A percentile compares a stretch with the other conserved stretches of the same genome.
These are phyloP conservation scores for Mycena citricolor DNA, from an alignment of 1,284 basidiomycete genomes.

Conservation along the genomic window DNA sequence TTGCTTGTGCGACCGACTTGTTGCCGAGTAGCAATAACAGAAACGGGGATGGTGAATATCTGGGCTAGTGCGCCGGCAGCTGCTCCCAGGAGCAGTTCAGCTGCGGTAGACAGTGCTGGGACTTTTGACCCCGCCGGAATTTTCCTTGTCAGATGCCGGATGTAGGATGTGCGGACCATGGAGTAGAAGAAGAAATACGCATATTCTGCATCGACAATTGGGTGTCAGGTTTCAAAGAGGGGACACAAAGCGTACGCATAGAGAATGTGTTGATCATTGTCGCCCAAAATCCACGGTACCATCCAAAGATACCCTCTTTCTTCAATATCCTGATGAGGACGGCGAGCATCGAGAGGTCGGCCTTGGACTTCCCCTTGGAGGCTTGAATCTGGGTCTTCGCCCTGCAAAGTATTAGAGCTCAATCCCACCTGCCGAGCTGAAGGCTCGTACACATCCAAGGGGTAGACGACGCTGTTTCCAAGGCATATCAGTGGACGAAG, in stretches of 20 bases:
- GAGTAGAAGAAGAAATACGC: conserved; percentile 99
- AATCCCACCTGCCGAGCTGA: neutral
- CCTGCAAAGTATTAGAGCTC: conserved; percentile 39
- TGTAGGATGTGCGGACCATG: conserved; percentile 81
- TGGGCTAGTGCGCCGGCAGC: conserved; percentile 93
- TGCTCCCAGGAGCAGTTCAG: conserved; percentile 88
- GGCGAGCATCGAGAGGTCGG: conserved; percentile 60
- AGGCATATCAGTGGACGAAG: conserved; percentile 3
- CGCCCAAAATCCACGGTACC: conserved; percentile 94
- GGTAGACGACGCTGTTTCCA: conserved; percentile 88
- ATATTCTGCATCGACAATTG: conserved; percentile 69
- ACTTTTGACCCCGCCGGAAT: conserved; percentile 57
- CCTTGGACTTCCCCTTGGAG: conserved; percentile 51
- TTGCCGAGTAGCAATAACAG: conserved; percentile 96
- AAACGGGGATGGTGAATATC: conserved; percentile 97
- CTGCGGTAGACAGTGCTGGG: conserved; percentile 70
- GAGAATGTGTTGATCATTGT: conserved; percentile 99
- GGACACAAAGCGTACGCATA: conserved; percentile 66
- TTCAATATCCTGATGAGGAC: conserved; percentile 72
- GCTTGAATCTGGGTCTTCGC: conserved; percentile 97
- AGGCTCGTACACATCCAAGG: conserved; percentile 84
- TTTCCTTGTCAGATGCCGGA: conserved; percentile 61
- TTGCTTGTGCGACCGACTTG: conserved; percentile 66
- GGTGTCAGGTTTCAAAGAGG: conserved; percentile 1
- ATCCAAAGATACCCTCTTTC: conserved; percentile 78